Evolutionary conservation across 176 grass and related monocot genomes (phyloP).

Genomic region (Dendrocalamus sinicus): DNA sequence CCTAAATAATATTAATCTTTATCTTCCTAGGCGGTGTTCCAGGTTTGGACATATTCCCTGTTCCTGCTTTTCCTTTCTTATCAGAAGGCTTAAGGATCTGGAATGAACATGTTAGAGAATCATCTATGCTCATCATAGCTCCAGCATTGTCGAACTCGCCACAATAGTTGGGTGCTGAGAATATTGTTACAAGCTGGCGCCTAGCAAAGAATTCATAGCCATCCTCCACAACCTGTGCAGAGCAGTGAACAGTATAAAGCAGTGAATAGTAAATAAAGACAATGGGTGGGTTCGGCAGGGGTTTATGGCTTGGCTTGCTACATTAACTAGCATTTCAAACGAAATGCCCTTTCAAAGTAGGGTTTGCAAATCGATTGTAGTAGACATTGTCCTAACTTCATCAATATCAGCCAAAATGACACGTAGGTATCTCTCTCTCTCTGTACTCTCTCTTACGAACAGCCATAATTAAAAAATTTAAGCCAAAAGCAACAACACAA

Average conservation of each 20-base stretch:
- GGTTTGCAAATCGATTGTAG: too few species aligned
- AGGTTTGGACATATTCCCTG: slow-evolving; percentile 50
- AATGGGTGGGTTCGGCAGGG: background rate
- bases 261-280: slow-evolving; percentile 1
- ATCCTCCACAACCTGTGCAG: slow-evolving; percentile 68
- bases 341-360: too few species aligned
- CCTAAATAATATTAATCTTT: slow-evolving; percentile 58
- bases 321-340: too few species aligned
- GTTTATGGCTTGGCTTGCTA: too few species aligned
- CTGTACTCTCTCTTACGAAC: too few species aligned
- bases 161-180: slow-evolving; percentile 85
- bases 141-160: slow-evolving; percentile 89
- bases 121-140: slow-evolving; percentile 79
- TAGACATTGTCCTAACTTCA: too few species aligned
- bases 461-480: too few species aligned
- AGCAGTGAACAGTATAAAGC: background rate
- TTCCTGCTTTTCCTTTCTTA: slow-evolving; percentile 73
- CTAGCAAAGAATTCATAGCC: slow-evolving; percentile 84
- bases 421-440: too few species aligned
- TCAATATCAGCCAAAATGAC: too few species aligned
- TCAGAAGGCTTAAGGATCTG: slow-evolving; percentile 80
- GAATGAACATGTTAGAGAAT: slow-evolving; percentile 74
- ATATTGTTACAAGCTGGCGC: slow-evolving; percentile 79
- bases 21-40: slow-evolving; percentile 75
- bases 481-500: too few species aligned